Evolutionary conservation across 257 asterid species (phyloP).

Genomic region (Solanum neorickii): DNA sequence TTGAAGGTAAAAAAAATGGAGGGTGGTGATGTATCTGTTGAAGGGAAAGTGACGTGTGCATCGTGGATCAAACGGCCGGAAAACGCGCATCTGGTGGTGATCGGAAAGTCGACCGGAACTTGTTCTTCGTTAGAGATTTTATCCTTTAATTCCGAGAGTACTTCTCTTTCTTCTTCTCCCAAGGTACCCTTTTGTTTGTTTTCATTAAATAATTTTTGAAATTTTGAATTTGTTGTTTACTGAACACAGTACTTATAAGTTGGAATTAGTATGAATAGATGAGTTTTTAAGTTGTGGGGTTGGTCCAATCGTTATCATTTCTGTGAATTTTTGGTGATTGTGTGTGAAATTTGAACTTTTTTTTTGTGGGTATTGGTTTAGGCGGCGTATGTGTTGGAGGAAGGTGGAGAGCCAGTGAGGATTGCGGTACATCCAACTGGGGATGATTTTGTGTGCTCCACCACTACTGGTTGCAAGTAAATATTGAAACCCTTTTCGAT

Average conservation of each 20-base stretch:
- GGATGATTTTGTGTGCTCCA: slow-evolving; percentile 73
- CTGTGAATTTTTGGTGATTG: neutral
- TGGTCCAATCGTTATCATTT: neutral
- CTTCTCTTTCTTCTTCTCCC: slow-evolving; percentile 64
- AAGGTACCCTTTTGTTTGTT: slow-evolving; percentile 30
- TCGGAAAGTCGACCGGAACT: slow-evolving; percentile 45
- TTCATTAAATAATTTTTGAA: neutral
- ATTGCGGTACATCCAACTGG: slow-evolving; percentile 83
- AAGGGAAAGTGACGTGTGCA: slow-evolving; percentile 59
- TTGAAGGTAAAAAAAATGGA: slow-evolving; percentile 30
- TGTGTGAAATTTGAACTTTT: neutral
- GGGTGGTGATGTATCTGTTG: slow-evolving; percentile 41
- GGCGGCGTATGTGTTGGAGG: slow-evolving; percentile 61
- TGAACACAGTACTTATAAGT: neutral
- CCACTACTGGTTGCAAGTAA: slow-evolving; percentile 88
- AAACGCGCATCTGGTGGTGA: slow-evolving; percentile 63
- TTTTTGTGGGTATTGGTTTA: slow-evolving; percentile 9
- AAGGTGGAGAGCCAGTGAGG: slow-evolving; percentile 53
- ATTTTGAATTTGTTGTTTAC: neutral
- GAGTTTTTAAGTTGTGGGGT: neutral
- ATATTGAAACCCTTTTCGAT: slow-evolving; percentile 1
- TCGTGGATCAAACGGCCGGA: slow-evolving; percentile 97
- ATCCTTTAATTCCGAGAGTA: slow-evolving; percentile 48
- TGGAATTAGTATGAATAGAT: neutral
- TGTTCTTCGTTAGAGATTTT: slow-evolving; percentile 70